phyloP scores from a whole-genome alignment of 2,329 filamentous ascomycete species.

The Ophidiomyces ophidiicola region DNA sequence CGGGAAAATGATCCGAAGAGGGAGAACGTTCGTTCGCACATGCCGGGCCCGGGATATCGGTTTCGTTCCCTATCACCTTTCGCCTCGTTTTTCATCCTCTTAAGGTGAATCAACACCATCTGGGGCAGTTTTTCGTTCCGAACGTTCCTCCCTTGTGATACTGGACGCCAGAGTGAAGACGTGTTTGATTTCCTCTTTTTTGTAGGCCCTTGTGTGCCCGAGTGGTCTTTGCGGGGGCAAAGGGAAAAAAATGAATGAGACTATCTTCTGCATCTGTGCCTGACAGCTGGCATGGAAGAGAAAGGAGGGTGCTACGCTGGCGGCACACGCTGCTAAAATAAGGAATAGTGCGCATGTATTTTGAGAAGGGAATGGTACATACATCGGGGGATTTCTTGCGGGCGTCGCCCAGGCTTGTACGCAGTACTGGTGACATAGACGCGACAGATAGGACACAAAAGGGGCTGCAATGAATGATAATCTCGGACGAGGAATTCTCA shows the following conservation, averaged over 20 bases:
- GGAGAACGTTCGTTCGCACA: no score
- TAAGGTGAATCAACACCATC: no score
- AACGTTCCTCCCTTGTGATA: no score
- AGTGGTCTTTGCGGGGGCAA: no score
- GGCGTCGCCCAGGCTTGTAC: background rate
- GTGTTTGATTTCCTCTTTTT: background rate
- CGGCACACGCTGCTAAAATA: conserved; percentile 3
- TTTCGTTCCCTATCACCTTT: no score
- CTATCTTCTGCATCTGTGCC: conserved; percentile 5
- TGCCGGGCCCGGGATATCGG: no score
- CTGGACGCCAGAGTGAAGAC: no score
- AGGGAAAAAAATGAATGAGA: background rate
- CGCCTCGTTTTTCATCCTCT: no score
- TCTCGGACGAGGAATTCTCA: conserved; percentile 7
- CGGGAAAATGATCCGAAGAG: no score
- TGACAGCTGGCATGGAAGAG: conserved; percentile 5
- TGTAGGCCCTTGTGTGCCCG: conserved; percentile 3
- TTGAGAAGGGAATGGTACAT: conserved; percentile 4
- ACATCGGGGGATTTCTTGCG: conserved; percentile 3
- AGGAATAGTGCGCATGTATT: conserved; percentile 2
- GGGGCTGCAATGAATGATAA: no score
- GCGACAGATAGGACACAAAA: no score
- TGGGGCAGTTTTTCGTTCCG: no score
- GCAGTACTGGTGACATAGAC: conserved; percentile 8
- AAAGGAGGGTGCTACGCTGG: conserved; percentile 4